phyloP scores from a whole-genome alignment of 2,329 filamentous ascomycete genomes.

The Colletotrichum cuscutae region DNA sequence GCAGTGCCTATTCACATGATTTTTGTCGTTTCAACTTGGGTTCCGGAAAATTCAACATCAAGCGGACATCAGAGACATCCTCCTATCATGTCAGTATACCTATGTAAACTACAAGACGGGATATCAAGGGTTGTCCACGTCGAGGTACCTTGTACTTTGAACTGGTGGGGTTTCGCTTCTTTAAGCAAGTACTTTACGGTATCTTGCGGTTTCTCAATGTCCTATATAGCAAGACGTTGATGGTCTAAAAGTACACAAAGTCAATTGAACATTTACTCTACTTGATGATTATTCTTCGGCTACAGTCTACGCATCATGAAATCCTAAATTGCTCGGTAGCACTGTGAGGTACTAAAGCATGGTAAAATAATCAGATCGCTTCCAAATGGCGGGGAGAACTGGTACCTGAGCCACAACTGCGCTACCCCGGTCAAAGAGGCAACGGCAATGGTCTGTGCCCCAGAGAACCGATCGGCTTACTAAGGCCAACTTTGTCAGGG shows the following conservation, averaged over 20 bases:
- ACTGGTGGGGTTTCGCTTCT: not conserved
- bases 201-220: not conserved
- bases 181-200: not conserved
- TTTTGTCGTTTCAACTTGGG: not conserved
- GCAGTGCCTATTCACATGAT: not conserved
- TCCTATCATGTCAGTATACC: not conserved
- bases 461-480: constrained; percentile 3
- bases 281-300: not conserved
- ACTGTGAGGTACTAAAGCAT: not conserved
- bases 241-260: not conserved
- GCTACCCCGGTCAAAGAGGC: not conserved
- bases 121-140: not conserved
- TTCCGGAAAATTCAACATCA: not conserved
- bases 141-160: not conserved
- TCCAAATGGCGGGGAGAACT: not conserved
- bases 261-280: not conserved
- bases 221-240: not conserved
- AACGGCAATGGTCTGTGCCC: constrained; percentile 8
- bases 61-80: not conserved
- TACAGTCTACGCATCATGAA: not conserved
- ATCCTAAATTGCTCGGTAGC: not conserved
- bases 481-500: constrained; percentile 23
- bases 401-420: not conserved
- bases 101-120: not conserved
- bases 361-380: not conserved